Conservation (phyloP, 305 asterid species). For the Lippia alba region DNA sequence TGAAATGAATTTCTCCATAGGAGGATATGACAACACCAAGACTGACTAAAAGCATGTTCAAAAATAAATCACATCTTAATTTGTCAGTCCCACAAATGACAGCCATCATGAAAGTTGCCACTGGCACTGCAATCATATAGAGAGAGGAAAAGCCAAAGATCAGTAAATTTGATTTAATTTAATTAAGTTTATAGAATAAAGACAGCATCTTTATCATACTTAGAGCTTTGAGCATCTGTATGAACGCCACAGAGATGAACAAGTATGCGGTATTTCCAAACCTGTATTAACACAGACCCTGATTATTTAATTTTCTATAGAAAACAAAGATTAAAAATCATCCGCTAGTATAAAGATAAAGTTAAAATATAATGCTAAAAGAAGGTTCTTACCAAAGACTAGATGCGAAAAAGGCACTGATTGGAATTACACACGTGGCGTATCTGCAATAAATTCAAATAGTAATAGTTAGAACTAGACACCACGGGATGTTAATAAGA, state of each 20-base stretch:
- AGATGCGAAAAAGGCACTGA: slow-evolving; percentile 84
- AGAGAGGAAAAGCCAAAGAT: slow-evolving; percentile 32
- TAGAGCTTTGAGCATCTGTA: slow-evolving; percentile 98
- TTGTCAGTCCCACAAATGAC: slow-evolving; percentile 95
- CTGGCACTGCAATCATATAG: slow-evolving; percentile 86
- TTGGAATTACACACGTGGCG: slow-evolving; percentile 89
- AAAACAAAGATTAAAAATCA: slow-evolving; percentile 11
- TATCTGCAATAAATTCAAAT: slow-evolving; percentile 68
- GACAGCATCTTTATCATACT: slow-evolving; percentile 57
- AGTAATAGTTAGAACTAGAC: slow-evolving; percentile 26
- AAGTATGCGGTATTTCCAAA: slow-evolving; percentile 82
- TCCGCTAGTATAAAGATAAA: neutral
- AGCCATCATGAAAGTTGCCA: slow-evolving; percentile 96
- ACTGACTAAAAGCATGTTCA: slow-evolving; percentile 97
- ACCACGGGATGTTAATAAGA: slow-evolving; percentile 31
- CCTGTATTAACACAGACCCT: slow-evolving; percentile 55
- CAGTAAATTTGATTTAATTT: slow-evolving; percentile 9
- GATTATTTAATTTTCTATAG: slow-evolving; percentile 15
- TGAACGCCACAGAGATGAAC: slow-evolving; percentile 94
- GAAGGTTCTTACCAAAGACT: slow-evolving; percentile 70
- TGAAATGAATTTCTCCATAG: slow-evolving; percentile 97
- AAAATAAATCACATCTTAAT: slow-evolving; percentile 82
- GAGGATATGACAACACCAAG: slow-evolving; percentile 95
- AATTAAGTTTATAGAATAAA: neutral
- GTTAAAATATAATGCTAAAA: neutral